Evolutionary conservation across 176 grass and related monocot genomes (phyloP).

Genomic region (Zizania latifolia): DNA sequence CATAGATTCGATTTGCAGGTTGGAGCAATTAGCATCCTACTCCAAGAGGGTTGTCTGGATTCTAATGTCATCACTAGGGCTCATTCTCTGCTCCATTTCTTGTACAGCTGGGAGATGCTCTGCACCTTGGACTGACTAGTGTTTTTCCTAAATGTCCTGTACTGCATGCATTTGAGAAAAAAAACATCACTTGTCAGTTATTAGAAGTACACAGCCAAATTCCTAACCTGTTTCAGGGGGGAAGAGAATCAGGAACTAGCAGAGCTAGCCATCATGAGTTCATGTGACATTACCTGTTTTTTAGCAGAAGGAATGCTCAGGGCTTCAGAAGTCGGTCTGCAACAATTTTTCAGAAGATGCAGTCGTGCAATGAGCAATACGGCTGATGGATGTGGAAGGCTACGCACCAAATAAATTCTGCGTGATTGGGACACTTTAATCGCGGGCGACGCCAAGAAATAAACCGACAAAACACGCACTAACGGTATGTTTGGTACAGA

Average conservation of each 20-base stretch:
- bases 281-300: background rate
- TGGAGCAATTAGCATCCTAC: background rate
- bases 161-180: background rate
- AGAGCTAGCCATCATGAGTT: background rate
- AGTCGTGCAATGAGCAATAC: background rate
- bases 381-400: background rate
- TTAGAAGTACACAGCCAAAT: background rate
- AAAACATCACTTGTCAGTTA: background rate
- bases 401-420: background rate
- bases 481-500: no score
- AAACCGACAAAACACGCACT: background rate
- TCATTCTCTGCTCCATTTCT: background rate
- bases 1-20: conserved; percentile 16
- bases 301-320: background rate
- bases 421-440: background rate
- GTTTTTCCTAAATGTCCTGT: background rate
- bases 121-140: background rate
- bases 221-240: background rate
- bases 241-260: background rate
- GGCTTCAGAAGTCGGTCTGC: background rate
- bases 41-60: background rate
- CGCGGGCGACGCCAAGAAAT: background rate
- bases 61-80: background rate
- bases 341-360: background rate
- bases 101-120: background rate